Evolutionary conservation across 2,329 filamentous ascomycete species (phyloP), one percentile per base, ranked within the genome.

Genomic region (Colletotrichum ledebouriae): DNA sequence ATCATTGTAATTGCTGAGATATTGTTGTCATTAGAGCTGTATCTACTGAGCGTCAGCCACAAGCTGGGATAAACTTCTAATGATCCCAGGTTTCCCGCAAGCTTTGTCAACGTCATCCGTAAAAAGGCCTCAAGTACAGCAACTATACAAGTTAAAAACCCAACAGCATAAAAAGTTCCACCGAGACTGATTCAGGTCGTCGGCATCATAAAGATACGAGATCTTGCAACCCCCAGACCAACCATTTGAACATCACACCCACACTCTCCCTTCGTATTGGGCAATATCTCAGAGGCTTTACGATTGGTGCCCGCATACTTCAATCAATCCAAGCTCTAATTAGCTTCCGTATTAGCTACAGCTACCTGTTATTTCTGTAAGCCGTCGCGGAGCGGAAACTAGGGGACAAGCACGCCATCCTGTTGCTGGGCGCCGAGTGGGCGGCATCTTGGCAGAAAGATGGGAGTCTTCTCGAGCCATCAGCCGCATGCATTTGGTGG

Each of bases 241-340:
- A 42, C 20, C 41, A 66, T 66, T 49, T 55, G 29, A 33, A 33
- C 20, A 46, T 22, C 50, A 62, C 57, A 47, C 33, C 20, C 29
- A 25, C 15, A 39, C 55, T 39, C 33, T 50, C 34, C 33, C 20
- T 50, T n/a, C 20, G 12, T 22, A 20, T n/a, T 15, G 33, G 33
- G 22, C 22, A 20, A 34, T 29, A 13, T 10, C 6, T 33, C 2
- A 41, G 49, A 47, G 37, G 13, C 34, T 49, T 42, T 56, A 25
- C 49, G 49, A 66, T 62, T 63, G 58, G 63, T 66, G 63, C 58
- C 63, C 58, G 58, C 58, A 56, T 13, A 49, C 53, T 13, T 61
- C 12, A 41, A 41, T 5, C 25, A 60, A 58, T 29, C 46, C 22
- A 25, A 25, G 25, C 25, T 25, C 25, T 25, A 17, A 17, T 17